Conservation (phyloP, 208 protist species). For the Wallacemonas sp. region DNA sequence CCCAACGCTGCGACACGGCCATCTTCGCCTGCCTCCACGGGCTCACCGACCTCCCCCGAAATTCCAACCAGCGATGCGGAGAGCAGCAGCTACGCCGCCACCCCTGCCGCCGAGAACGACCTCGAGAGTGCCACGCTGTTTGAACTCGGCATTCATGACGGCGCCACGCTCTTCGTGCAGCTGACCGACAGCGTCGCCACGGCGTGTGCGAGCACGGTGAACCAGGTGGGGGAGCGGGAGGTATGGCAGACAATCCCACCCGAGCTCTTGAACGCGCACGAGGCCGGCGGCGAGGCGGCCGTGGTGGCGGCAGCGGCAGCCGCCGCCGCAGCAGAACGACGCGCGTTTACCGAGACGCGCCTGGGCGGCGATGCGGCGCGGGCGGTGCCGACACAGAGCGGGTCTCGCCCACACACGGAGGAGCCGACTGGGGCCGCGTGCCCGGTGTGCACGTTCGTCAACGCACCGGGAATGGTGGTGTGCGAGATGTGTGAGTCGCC, state of each 20-base stretch:
- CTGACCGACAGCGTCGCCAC: constrained; percentile 44
- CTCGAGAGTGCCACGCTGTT: constrained; percentile 57
- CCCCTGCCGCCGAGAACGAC: not conserved
- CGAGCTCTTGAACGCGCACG: constrained; percentile 33
- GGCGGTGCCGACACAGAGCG: not conserved
- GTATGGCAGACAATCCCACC: constrained; percentile 65
- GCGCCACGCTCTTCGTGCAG: constrained; percentile 65
- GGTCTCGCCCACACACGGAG: not conserved
- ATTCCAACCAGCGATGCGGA: not conserved
- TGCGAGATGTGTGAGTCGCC: constrained; percentile 88
- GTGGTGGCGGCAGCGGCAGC: not conserved
- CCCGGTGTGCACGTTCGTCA: constrained; percentile 78
- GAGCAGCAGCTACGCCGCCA: not conserved
- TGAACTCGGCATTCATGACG: constrained; percentile 67
- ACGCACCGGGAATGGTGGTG: constrained; percentile 45
- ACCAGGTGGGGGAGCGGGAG: constrained; percentile 25
- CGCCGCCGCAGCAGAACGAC: constrained; percentile 1
- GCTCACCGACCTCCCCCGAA: not conserved
- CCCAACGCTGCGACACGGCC: not conserved
- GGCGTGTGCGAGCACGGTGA: constrained; percentile 21
- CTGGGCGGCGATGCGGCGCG: not conserved
- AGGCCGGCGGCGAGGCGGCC: constrained; percentile 15
- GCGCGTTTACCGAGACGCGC: constrained; percentile 2
- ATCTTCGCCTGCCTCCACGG: not conserved
- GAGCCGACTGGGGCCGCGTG: constrained; percentile 43